These are phyloP conservation scores for Debaryomyces tyrocola DNA, from an alignment of 805 yeast species.

Conservation along the genomic window DNA sequence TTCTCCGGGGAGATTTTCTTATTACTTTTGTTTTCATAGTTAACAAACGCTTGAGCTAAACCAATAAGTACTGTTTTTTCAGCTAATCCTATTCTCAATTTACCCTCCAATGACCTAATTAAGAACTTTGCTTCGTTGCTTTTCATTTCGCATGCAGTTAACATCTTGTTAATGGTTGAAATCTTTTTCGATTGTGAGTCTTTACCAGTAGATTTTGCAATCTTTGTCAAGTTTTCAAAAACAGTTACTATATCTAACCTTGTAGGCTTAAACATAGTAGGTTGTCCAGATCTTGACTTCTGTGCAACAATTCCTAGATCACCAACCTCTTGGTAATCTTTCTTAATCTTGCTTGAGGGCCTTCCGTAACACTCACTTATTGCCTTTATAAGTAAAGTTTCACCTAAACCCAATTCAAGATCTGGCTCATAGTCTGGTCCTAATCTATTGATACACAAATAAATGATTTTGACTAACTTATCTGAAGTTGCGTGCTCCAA, in stretches of 20 bases:
- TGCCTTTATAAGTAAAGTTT: constrained; percentile 82
- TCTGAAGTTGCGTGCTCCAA: constrained; percentile 44
- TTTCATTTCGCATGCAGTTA: constrained; percentile 79
- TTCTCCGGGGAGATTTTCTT: constrained; percentile 38
- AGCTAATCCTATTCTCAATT: constrained; percentile 88
- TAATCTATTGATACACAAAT: constrained; percentile 80
- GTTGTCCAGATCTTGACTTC: constrained; percentile 78
- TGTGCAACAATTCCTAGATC: constrained; percentile 91
- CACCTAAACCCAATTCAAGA: constrained; percentile 91
- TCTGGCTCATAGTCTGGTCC: constrained; percentile 96
- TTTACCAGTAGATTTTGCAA: constrained; percentile 76
- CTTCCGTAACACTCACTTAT: constrained; percentile 89
- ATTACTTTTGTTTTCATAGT: constrained; percentile 46
- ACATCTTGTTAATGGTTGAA: constrained; percentile 73
- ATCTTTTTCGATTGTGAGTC: constrained; percentile 81
- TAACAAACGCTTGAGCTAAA: constrained; percentile 77
- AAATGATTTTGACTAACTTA: constrained; percentile 70
- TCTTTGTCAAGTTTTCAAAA: constrained; percentile 68
- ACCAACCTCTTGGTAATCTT: constrained; percentile 76
- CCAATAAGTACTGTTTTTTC: constrained; percentile 88
- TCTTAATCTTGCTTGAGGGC: constrained; percentile 64
- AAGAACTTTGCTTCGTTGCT: constrained; percentile 80
- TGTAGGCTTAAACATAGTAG: constrained; percentile 90
- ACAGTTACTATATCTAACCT: constrained; percentile 74
- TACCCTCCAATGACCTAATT: constrained; percentile 89